Base-by-base conservation (phyloP, 352 stramenopile species). In the Phytophthora idaei region DNA sequence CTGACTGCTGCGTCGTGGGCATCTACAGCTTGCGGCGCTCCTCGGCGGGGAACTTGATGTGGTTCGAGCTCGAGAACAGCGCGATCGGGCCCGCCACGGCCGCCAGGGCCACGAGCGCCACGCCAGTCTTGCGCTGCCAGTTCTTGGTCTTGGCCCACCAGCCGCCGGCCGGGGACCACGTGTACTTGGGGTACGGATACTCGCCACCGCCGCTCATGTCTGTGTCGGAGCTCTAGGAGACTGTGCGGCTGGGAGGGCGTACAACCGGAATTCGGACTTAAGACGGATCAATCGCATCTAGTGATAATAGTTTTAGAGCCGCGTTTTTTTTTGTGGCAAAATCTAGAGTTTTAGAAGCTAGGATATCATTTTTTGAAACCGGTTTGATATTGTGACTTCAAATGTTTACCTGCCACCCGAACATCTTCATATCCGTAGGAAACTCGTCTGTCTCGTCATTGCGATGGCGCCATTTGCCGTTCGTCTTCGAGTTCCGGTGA, bases 181-280 rank as follows among this genome's bases (percentile, higher is more conserved):
- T 92, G 80, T 90, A 84, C 83, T 93, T 93, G 47, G 87, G 87
- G 71, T 92, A 93, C 69, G 85, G 87, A 80, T 89, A 95, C 74
- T 92, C 87, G 72, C 84, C 80, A 36, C 86, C 80, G 61, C 83
- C 87, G 69, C 87, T 85, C 87, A 95, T 94, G 57, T 41, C 62
- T 65, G 39, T 59, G 52, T 52, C 17, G 46, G 48, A 51, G 42
- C 45, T 72, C 45, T 32, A 62, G 49, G 39, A 59, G 65, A 71
- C 56, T 75, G 57, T 64, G 54, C 58, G 65, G 60, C 56, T 67
- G 47, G 5, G 39, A 58, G 34, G 15, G 60, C 61, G 37, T 15
- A 57, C 9, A 27, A 57, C 51, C 21, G 21, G 51, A 55, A 44
- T 55, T 55, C 48, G 48, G 10, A 57, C 32, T 57, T 57, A 46